phyloP scores from a whole-genome alignment of 177 flowering plant species.

The Tripterygium wilfordii region DNA sequence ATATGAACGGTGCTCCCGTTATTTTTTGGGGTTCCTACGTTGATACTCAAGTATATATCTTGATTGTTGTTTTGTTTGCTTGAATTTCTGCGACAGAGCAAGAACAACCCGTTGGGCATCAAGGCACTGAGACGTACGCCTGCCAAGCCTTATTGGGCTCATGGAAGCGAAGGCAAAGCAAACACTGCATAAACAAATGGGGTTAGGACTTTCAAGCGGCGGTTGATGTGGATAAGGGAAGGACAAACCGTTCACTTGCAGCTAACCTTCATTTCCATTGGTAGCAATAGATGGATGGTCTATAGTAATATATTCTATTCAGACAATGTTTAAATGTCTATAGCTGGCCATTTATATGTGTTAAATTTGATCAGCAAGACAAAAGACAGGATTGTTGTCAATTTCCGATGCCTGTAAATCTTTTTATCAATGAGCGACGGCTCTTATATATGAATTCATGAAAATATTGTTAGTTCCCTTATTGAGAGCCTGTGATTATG shows the following conservation, averaged over 20 bases:
- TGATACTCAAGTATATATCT: too few relatives aligned
- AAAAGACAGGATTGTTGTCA: constrained; percentile 10
- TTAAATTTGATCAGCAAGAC: constrained; percentile 2
- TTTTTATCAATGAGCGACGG: constrained; percentile 5
- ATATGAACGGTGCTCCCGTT: too few relatives aligned
- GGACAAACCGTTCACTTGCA: background rate
- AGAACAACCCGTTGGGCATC: constrained; percentile 66
- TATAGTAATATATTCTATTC: constrained; percentile 8
- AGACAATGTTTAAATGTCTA: constrained; percentile 20
- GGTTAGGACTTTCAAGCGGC: background rate
- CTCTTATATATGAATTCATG: too few relatives aligned
- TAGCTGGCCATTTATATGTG: constrained; percentile 6
- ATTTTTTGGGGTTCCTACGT: too few relatives aligned
- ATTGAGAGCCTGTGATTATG: too few relatives aligned
- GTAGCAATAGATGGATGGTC: constrained; percentile 4
- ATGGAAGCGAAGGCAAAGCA: constrained; percentile 21
- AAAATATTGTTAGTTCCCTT: too few relatives aligned
- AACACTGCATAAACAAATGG: constrained; percentile 30
- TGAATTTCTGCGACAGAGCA: constrained; percentile 46
- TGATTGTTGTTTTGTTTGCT: background rate
- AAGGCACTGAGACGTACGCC: constrained; percentile 61
- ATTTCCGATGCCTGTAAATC: constrained; percentile 15
- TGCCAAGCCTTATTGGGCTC: constrained; percentile 56
- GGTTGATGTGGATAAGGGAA: too few relatives aligned
- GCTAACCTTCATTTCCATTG: constrained; percentile 5